A percentile compares a stretch with the other conserved stretches of the same genome.
These are phyloP conservation scores for Whalleya microplaca DNA, from an alignment of 2,329 filamentous ascomycete species.

Conservation along the genomic window DNA sequence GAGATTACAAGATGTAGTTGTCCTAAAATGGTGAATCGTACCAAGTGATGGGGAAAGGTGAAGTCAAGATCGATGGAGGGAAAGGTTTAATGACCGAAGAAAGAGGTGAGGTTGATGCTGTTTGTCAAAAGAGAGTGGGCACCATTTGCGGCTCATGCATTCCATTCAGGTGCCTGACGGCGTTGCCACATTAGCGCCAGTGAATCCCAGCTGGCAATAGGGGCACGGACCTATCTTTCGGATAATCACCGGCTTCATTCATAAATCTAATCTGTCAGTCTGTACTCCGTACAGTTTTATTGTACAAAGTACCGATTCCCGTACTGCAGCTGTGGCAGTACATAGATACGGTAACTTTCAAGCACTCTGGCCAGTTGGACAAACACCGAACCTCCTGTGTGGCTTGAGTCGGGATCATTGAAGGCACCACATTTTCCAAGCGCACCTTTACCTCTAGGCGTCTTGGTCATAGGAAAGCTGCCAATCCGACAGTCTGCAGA, in stretches of 20 bases:
- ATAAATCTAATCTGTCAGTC: no score
- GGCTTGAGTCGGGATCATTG: no score
- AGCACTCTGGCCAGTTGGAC: background rate
- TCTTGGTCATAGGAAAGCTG: conserved; percentile 16
- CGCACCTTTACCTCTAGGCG: conserved; percentile 11
- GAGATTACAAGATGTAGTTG: background rate
- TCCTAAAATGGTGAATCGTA: background rate
- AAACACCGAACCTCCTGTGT: conserved; percentile 12
- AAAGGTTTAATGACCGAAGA: background rate
- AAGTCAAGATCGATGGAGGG: background rate
- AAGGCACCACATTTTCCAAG: conserved; percentile 24
- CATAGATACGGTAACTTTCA: background rate
- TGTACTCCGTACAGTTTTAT: no score
- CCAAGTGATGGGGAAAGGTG: background rate
- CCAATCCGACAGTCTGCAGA: conserved; percentile 6
- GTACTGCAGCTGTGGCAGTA: no score
- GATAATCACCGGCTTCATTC: background rate
- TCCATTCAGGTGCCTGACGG: background rate
- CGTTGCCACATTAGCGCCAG: background rate
- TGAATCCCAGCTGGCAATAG: no score
- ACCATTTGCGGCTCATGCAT: conserved; percentile 4
- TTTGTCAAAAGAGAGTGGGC: background rate
- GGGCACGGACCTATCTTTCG: background rate
- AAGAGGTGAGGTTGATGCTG: background rate
- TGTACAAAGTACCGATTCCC: no score